Conservation (phyloP, 805 yeast species). For the Grigorovia humatica region DNA sequence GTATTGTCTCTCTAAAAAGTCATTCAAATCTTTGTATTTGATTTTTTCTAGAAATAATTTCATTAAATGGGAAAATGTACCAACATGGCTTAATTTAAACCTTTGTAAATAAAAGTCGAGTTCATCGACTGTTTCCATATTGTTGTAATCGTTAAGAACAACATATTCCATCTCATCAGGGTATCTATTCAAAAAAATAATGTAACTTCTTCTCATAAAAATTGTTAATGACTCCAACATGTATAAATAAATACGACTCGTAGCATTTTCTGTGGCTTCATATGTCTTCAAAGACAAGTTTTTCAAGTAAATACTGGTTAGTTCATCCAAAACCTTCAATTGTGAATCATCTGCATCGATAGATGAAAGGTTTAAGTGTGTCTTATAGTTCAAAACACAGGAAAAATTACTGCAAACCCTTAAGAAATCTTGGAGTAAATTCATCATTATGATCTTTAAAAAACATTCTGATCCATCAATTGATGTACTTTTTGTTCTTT, state of each 20-base stretch:
- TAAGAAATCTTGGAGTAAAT: conserved; percentile 12
- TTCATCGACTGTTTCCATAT: not conserved
- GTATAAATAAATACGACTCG: not conserved
- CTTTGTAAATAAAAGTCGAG: not conserved
- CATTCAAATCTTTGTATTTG: not conserved
- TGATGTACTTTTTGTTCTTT: not conserved
- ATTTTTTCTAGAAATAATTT: not conserved
- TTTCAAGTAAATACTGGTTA: not conserved
- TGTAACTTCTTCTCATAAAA: conserved; percentile 12
- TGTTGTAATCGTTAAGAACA: not conserved
- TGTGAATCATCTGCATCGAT: not conserved
- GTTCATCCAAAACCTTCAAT: not conserved
- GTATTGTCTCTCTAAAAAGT: not conserved
- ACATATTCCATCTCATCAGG: conserved; percentile 4
- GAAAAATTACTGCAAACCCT: not conserved
- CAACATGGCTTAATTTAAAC: not conserved
- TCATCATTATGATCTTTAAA: conserved; percentile 3
- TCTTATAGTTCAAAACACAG: not conserved
- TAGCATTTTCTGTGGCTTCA: not conserved
- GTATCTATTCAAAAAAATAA: conserved; percentile 9
- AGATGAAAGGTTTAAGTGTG: not conserved
- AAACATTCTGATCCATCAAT: not conserved
- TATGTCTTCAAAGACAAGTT: not conserved
- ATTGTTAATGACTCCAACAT: conserved; percentile 9
- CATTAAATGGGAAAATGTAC: not conserved